Evolutionary conservation across 129 eudicot species (phyloP), one percentile per base, ranked within the genome.

Genomic region (Escallonia rubra): DNA sequence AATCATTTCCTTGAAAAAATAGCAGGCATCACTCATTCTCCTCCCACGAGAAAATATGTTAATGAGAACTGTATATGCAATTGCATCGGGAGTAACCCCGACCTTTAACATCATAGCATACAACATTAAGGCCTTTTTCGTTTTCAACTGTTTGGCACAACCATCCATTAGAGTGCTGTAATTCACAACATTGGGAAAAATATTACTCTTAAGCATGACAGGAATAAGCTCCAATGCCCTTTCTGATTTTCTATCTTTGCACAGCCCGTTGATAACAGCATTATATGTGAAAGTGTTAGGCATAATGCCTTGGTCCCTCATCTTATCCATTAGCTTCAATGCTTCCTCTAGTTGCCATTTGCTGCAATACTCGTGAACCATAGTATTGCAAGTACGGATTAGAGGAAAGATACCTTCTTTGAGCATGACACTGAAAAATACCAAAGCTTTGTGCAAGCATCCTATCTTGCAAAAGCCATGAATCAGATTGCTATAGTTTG

Each of bases 161-260:
- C 84, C 84, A 68, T 68, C 72, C 2, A 79, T 71, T 48, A 82
- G 63, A 43, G 41, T 71, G 64, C 70, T 75, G 66, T 70, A 79
- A n/a, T 62, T 60, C 7, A 71, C 81, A 67, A 78, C 87, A 66
- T 51, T 64, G 41, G 84, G 81, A 48, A 65, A 58, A n/a, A 58
- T 44, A 40, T 71, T 47, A 12, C 58, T 64, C 67, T 75, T 82
- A 42, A 78, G 78, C 87, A 82, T 74, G 9, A 55, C 2, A 6
- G 84, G 73, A 8, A 82, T 58, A 67, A 82, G 46, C 73, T 79
- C 81, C 70, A 74, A 44, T 34, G 84, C 81, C 49, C 52, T 75
- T 49, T 52, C 76, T 10, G 79, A 4, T 38, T 71, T 65, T 13
- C 41, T 48, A 43, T 74, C 83, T 66, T 78, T 69, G 75, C 83